A percentile compares a stretch with the other conserved stretches of the same genome.
These are phyloP conservation scores for Mariannaea sp. DNA, from an alignment of 2,329 filamentous ascomycete species.

Conservation along the genomic window DNA sequence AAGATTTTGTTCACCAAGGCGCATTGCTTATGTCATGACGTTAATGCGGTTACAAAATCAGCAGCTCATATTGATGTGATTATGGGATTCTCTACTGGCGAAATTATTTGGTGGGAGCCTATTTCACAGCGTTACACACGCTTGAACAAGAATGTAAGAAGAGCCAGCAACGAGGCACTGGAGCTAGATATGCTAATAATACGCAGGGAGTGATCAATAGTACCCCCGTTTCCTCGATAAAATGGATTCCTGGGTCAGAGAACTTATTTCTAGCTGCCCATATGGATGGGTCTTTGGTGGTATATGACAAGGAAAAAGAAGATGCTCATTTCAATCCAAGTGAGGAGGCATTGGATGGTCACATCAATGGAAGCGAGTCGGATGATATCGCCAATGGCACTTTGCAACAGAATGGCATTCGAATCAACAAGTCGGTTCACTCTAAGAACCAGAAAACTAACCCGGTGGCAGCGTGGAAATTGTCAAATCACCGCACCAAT, in stretches of 20 bases:
- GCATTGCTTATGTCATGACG: constrained; percentile 91
- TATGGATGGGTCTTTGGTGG: constrained; percentile 86
- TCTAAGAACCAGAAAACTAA: constrained; percentile 94
- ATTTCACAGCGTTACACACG: constrained; percentile 94
- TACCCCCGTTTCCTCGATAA: constrained; percentile 83
- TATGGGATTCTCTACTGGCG: constrained; percentile 94
- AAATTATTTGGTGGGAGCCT: constrained; percentile 98
- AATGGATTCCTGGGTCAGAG: constrained; percentile 93
- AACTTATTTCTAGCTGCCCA: constrained; percentile 91
- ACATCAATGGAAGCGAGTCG: constrained; percentile 44
- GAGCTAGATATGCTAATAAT: constrained; percentile 18
- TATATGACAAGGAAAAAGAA: constrained; percentile 98
- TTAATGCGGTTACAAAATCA: constrained; percentile 82
- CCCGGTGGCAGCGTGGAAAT: constrained; percentile 88
- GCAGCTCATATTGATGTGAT: constrained; percentile 83
- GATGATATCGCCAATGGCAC: constrained; percentile 43
- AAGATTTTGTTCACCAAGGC: constrained; percentile 98
- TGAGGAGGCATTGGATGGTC: constrained; percentile 59
- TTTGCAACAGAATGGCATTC: constrained; percentile 56
- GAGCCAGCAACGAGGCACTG: neutral
- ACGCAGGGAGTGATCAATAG: constrained; percentile 81
- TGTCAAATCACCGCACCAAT: constrained; percentile 89
- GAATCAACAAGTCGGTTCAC: constrained; percentile 87
- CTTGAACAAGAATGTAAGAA: constrained; percentile 86
- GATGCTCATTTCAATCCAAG: constrained; percentile 80